Evolutionary conservation across 2,329 filamentous ascomycete species (phyloP), one percentile per base, ranked within the genome.

Genomic region (Xylaria sp.): DNA sequence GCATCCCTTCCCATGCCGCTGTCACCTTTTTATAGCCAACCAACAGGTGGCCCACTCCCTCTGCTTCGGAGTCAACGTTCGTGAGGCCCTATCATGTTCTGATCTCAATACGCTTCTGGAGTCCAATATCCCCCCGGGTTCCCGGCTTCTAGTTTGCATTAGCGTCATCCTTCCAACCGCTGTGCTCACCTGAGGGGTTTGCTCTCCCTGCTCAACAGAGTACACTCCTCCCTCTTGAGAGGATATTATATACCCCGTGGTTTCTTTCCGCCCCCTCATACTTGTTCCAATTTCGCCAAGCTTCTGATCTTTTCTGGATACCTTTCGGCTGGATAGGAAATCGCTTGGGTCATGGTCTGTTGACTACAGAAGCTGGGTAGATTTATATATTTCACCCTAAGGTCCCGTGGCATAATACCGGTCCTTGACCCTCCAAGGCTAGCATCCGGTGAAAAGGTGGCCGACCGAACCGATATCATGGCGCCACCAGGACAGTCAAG

Each of bases 21-120:
- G 71, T 75, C 69, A 73, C 71, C 78, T 78, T 77, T 78, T 80
- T 79, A 80, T 80, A 80, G 79, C 79, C 79, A 80, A 80, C 79
- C 78, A 80, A 72, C 68, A 68, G 58, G 57, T 68, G 70, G 66
- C 71, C 73, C 72, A 72, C 72, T 71, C 70, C 70, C 67, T 71
- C 76, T 69, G 72, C 70, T 74, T 72, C 72, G 72, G 67, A 66
- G 63, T 69, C 69, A 57, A 50, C 58, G 60, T 68, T 57, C 72
- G 61, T 56, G 65, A 51, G 70, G 57, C 70, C 61, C 58, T 56
- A 60, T 56, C 62, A 65, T 66, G 58, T 71, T 73, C 64, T 70
- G 65, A 71, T 72, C 68, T 74, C 65, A 65, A 68, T 67, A 69
- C 5, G 28, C 56, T 71, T 39, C 41, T 67, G 63, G 58, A 70